Conservation (phyloP, 768 basidiomycete genomes). For the Psilocybe tampanensis region DNA sequence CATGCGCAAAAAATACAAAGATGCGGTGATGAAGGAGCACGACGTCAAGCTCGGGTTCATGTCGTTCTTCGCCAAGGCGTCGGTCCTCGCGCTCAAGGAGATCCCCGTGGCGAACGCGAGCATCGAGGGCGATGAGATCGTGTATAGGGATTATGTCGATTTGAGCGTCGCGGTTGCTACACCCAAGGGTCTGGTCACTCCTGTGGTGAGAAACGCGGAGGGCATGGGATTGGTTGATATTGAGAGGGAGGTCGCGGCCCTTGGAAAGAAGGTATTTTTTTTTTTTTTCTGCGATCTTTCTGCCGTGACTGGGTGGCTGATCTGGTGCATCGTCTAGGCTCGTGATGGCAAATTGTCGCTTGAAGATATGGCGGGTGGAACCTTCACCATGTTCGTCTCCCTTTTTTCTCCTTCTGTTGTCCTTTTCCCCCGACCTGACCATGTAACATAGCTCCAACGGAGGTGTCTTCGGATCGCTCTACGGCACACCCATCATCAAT, state of each 20-base stretch:
- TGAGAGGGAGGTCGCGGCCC: constrained; percentile 87
- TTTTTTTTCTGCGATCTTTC: neutral
- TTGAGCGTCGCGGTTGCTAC: constrained; percentile 96
- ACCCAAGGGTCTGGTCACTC: constrained; percentile 96
- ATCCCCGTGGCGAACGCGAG: constrained; percentile 93
- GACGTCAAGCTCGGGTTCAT: constrained; percentile 99
- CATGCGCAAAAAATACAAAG: constrained; percentile 94
- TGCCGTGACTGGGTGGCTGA: constrained; percentile 3
- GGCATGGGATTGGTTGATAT: constrained; percentile 85
- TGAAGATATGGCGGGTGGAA: constrained; percentile 97
- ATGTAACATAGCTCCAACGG: constrained; percentile 84
- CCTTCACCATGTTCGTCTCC: constrained; percentile 90
- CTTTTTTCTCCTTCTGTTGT: neutral
- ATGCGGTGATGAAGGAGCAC: constrained; percentile 83
- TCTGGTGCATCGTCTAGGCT: constrained; percentile 47
- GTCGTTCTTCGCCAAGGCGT: constrained; percentile 94
- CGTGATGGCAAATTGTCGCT: constrained; percentile 92
- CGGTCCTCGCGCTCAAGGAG: constrained; percentile 81
- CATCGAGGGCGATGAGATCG: constrained; percentile 93
- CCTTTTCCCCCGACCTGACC: neutral
- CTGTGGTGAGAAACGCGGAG: constrained; percentile 92
- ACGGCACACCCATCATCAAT: constrained; percentile 99
- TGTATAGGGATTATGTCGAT: constrained; percentile 92
- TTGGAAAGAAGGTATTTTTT: constrained; percentile 81
- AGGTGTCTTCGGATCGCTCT: constrained; percentile 96